phyloP scores from a whole-genome alignment of 257 asterid genomes.

The Ballota nigra region DNA sequence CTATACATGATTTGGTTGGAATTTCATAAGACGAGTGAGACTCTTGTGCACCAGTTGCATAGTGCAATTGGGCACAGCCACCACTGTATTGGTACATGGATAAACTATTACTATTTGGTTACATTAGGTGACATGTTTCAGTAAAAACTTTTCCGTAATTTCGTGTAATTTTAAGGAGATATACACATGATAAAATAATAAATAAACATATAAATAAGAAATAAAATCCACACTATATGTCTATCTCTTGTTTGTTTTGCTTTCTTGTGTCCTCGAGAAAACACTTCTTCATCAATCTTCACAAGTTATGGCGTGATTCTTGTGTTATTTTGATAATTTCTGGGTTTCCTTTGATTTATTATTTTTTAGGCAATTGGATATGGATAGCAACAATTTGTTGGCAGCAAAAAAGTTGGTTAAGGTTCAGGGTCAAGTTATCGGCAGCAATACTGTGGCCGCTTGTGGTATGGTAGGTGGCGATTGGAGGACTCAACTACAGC shows the following conservation, averaged over 20 bases:
- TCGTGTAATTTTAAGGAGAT: too few species aligned
- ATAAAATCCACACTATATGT: too few species aligned
- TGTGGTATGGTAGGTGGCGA: conserved; percentile 57
- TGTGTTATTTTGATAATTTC: background rate
- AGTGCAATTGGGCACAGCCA: too few species aligned
- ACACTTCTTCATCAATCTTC: background rate
- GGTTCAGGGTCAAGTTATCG: conserved; percentile 48
- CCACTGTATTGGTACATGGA: too few species aligned
- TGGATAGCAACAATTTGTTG: background rate
- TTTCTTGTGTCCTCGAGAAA: background rate
- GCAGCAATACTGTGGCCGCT: conserved; percentile 44
- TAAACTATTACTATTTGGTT: too few species aligned
- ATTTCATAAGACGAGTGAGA: too few species aligned
- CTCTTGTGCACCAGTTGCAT: too few species aligned
- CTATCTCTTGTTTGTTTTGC: background rate
- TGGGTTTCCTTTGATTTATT: background rate
- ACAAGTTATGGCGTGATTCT: background rate
- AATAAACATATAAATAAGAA: too few species aligned
- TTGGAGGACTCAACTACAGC: conserved; percentile 70
- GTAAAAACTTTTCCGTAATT: too few species aligned
- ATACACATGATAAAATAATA: too few species aligned
- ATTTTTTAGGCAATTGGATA: background rate
- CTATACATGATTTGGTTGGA: too few species aligned
- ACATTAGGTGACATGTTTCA: too few species aligned
- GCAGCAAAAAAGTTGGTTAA: conserved; percentile 49